These are phyloP conservation scores for Teratosphaeria nubilosa DNA, from an alignment of 2,329 filamentous ascomycete species.

Conservation along the genomic window DNA sequence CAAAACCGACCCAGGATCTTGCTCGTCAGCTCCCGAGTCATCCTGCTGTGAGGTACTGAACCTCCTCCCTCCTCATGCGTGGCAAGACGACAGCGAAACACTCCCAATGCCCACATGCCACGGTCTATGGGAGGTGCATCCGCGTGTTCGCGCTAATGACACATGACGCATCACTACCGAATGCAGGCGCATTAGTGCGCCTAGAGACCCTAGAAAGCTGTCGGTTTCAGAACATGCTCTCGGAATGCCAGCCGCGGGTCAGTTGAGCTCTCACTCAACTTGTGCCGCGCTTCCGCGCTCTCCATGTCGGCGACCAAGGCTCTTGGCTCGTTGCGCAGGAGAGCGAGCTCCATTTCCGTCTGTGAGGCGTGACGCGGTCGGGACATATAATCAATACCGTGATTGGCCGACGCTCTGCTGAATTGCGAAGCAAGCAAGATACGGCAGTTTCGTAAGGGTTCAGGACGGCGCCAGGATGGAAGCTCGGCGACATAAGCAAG, in stretches of 20 bases:
- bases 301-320: background rate
- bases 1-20: no score
- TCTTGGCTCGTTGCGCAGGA: background rate
- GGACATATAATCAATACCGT: background rate
- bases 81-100: background rate
- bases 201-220: background rate
- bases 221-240: background rate
- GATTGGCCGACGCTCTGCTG: background rate
- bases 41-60: no score
- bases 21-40: no score
- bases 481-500: background rate
- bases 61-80: no score
- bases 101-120: background rate
- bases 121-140: background rate
- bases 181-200: background rate
- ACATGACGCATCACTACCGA: background rate
- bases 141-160: background rate
- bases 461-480: background rate
- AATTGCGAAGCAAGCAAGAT: no score
- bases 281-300: background rate
- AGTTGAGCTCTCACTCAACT: background rate
- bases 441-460: no score
- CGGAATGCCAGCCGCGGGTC: background rate
- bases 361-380: background rate
- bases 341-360: background rate